These are phyloP conservation scores for Exophiala viscosa DNA, from an alignment of 2,329 filamentous ascomycete genomes.

Conservation along the genomic window DNA sequence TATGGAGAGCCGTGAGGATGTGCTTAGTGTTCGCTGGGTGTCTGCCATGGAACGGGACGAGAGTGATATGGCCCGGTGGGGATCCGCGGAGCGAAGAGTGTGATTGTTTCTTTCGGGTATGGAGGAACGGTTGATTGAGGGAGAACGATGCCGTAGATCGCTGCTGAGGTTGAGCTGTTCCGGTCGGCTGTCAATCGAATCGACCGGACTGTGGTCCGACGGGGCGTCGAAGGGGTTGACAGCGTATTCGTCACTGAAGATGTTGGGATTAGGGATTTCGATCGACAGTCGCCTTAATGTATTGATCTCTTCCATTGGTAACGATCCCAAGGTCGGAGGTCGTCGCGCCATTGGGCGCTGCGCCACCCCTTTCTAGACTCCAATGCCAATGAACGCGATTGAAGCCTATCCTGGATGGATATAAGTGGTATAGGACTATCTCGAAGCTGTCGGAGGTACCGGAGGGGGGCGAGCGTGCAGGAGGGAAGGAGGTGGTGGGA, in stretches of 20 bases:
- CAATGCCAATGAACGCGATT: constrained; percentile 1
- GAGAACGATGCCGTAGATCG: constrained; percentile 8
- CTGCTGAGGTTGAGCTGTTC: constrained; percentile 25
- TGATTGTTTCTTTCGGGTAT: constrained; percentile 5
- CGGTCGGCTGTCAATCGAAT: constrained; percentile 16
- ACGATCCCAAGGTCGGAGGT: constrained; percentile 16
- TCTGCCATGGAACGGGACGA: constrained; percentile 32
- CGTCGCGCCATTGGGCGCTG: constrained; percentile 26
- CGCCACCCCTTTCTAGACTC: constrained; percentile 21
- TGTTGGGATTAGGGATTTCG: constrained; percentile 37
- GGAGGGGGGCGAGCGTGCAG: not conserved
- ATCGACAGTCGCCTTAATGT: constrained; percentile 18
- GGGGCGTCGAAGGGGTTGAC: constrained; percentile 32
- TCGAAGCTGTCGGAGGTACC: not conserved
- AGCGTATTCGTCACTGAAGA: constrained; percentile 49
- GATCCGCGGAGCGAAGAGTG: constrained; percentile 11
- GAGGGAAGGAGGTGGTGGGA: not conserved
- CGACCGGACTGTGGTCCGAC: constrained; percentile 8
- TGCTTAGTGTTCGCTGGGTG: constrained; percentile 41
- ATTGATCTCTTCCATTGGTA: constrained; percentile 10
- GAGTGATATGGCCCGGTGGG: constrained; percentile 24
- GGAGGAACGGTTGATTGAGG: constrained; percentile 11
- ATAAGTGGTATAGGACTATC: not conserved
- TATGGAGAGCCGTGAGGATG: constrained; percentile 44
- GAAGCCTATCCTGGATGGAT: not conserved